Conservation (phyloP, 169 alveolate species). For the Plasmodium knowlesi region DNA sequence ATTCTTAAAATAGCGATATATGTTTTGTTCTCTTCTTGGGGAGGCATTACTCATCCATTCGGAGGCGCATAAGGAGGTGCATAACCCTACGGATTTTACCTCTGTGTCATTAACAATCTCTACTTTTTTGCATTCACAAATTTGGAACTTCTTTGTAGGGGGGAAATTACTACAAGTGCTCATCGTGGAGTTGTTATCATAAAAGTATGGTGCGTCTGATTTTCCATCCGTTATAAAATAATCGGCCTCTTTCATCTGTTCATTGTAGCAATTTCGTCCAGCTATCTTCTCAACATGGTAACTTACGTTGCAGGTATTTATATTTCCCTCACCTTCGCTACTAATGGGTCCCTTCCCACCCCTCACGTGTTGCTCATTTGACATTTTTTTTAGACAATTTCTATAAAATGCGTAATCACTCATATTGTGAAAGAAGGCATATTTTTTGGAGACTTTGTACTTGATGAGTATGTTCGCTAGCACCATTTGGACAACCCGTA, state of each 20-base stretch:
- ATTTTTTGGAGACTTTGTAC: constrained; percentile 22
- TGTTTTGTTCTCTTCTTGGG: not conserved
- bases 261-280: not conserved
- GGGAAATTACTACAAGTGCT: not conserved
- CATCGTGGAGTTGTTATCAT: not conserved
- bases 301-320: not conserved
- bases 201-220: not conserved
- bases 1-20: constrained; percentile 13
- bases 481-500: constrained; percentile 84
- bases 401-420: constrained; percentile 39
- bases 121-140: not conserved
- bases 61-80: not conserved
- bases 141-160: not conserved
- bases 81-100: not conserved
- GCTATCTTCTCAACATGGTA: not conserved
- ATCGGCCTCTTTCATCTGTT: constrained; percentile 3
- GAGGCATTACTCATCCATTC: not conserved
- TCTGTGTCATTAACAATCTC: not conserved
- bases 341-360: not conserved
- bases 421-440: constrained; percentile 45
- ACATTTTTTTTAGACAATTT: constrained; percentile 12
- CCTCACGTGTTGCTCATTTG: not conserved
- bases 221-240: not conserved
- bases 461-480: constrained; percentile 77
- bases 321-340: not conserved